These are phyloP conservation scores for Aspergillus diversus DNA, from an alignment of 495 filamentous ascomycete genomes.

Conservation along the genomic window DNA sequence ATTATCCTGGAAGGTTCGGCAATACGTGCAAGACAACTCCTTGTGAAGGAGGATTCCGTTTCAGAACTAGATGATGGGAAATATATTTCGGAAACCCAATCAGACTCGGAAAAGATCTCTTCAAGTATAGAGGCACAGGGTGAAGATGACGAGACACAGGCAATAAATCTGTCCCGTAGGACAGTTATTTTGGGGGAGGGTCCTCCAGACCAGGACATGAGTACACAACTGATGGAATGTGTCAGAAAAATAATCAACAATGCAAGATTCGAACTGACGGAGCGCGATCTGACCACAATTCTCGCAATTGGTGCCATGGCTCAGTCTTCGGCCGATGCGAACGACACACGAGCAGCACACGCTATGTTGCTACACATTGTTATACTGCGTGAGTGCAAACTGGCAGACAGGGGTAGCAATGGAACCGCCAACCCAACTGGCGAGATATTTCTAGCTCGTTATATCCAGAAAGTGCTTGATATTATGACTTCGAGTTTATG, in stretches of 20 bases:
- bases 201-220: neutral
- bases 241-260: neutral
- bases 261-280: neutral
- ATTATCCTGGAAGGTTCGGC: slow-evolving; percentile 48
- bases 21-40: slow-evolving; percentile 14
- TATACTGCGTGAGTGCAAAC: slow-evolving; percentile 21
- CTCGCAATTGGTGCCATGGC: slow-evolving; percentile 11
- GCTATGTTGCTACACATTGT: slow-evolving; percentile 22
- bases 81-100: neutral
- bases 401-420: slow-evolving; percentile 9
- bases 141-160: neutral
- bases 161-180: neutral
- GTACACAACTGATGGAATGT: neutral
- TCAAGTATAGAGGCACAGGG: neutral
- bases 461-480: neutral
- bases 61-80: neutral
- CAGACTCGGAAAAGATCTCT: neutral
- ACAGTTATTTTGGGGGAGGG: neutral
- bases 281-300: slow-evolving; percentile 16
- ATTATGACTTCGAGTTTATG: slow-evolving; percentile 20
- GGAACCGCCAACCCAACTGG: neutral
- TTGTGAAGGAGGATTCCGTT: neutral
- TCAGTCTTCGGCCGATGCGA: neutral
- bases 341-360: slow-evolving; percentile 1
- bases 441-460: slow-evolving; percentile 12